Conservation (phyloP, 140 eudicot species). For the Ambrosia hybrid region DNA sequence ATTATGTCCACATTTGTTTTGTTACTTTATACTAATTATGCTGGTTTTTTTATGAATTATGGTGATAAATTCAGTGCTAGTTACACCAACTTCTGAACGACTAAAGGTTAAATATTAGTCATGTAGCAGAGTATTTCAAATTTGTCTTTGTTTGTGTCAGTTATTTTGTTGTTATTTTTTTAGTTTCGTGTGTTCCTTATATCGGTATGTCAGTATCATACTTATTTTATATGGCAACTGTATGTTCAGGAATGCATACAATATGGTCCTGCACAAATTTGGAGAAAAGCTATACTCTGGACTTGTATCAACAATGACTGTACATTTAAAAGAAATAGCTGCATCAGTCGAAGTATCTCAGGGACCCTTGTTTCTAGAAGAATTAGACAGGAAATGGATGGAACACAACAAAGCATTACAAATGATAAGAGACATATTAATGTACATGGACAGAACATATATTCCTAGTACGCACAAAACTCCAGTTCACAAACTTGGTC, state of each 20-base stretch:
- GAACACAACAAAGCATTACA: conserved; percentile 65
- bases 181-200: too few relatives aligned
- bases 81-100: too few relatives aligned
- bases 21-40: too few relatives aligned
- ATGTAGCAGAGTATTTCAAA: too few relatives aligned
- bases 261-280: conserved; percentile 61
- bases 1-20: too few relatives aligned
- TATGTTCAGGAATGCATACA: conserved; percentile 58
- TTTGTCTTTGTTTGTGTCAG: too few relatives aligned
- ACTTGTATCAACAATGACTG: conserved; percentile 55
- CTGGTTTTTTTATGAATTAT: too few relatives aligned
- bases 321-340: conserved; percentile 52
- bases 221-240: too few relatives aligned
- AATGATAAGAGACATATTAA: conserved; percentile 60
- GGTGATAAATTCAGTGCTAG: too few relatives aligned
- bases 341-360: conserved; percentile 50
- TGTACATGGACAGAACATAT: conserved; percentile 75
- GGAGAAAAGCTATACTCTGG: conserved; percentile 63
- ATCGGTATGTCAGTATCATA: too few relatives aligned
- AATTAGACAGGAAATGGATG: conserved; percentile 51
- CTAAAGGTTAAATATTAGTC: too few relatives aligned
- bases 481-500: conserved; percentile 63
- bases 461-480: conserved; percentile 64
- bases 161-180: too few relatives aligned
- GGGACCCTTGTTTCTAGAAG: conserved; percentile 54